Evolutionary conservation across 2,329 filamentous ascomycete genomes (phyloP).

Genomic region (Hypoxylon sp.): DNA sequence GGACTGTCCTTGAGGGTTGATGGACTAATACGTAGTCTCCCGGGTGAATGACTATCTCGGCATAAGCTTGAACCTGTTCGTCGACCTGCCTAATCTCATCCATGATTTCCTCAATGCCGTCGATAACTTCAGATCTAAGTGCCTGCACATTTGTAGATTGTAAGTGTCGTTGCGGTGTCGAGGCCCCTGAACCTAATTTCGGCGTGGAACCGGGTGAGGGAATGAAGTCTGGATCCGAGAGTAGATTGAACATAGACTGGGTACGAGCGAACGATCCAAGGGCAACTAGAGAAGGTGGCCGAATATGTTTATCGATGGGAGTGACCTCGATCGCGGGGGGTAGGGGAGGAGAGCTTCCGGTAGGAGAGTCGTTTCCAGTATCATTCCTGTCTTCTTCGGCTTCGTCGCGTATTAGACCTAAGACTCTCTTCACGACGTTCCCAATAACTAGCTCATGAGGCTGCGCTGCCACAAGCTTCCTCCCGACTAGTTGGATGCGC

Average conservation of each 20-base stretch:
- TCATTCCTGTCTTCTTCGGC: constrained; percentile 84
- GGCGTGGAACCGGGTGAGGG: constrained; percentile 68
- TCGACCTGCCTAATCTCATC: constrained; percentile 95
- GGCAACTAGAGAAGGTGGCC: constrained; percentile 74
- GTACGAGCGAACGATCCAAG: constrained; percentile 75
- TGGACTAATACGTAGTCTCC: constrained; percentile 94
- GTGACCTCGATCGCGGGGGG: constrained; percentile 35
- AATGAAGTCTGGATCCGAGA: constrained; percentile 75
- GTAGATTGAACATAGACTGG: constrained; percentile 89
- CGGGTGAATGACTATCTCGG: constrained; percentile 92
- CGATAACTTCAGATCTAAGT: constrained; percentile 89
- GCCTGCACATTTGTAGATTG: constrained; percentile 71
- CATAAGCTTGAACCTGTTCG: constrained; percentile 90
- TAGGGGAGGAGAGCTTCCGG: constrained; percentile 58
- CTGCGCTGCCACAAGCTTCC: constrained; percentile 83
- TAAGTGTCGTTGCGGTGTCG: constrained; percentile 61
- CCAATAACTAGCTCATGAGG: constrained; percentile 93
- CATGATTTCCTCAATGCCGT: constrained; percentile 94
- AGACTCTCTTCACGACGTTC: constrained; percentile 91
- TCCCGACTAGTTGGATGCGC: constrained; percentile 83
- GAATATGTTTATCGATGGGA: constrained; percentile 49
- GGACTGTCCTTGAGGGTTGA: constrained; percentile 86
- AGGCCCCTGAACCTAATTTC: constrained; percentile 61
- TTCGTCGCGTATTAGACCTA: constrained; percentile 93
- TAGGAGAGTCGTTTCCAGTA: constrained; percentile 70